A percentile compares a stretch with the other conserved stretches of the same genome.
Evolutionary conservation across 768 basidiomycete genomes (phyloP).

Genomic region (Pleurotus ostreatus): DNA sequence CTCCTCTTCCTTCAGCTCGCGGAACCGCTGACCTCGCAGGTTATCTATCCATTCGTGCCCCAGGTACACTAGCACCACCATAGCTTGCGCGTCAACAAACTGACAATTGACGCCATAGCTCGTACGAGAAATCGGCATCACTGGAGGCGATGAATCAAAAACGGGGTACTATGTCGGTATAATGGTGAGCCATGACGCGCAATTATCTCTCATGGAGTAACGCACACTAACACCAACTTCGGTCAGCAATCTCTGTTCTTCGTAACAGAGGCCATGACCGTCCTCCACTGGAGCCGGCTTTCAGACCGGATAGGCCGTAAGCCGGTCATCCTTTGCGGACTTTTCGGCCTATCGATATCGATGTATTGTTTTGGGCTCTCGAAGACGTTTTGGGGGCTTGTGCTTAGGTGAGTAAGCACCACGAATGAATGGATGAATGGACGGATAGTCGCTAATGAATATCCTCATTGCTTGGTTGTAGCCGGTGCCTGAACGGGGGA

Average conservation of each 20-base stretch:
- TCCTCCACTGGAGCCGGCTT: slow-evolving; percentile 59
- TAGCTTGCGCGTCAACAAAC: no score
- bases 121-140: slow-evolving; percentile 41
- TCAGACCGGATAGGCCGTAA: slow-evolving; percentile 63
- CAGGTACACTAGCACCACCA: slow-evolving; percentile 27
- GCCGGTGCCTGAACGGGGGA: slow-evolving; percentile 51
- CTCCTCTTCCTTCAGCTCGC: slow-evolving; percentile 55
- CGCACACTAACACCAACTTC: neutral
- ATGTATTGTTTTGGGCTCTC: slow-evolving; percentile 62
- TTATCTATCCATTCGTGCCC: slow-evolving; percentile 52
- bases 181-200: slow-evolving; percentile 35
- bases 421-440: no score
- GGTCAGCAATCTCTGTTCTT: slow-evolving; percentile 58
- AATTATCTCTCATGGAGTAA: no score
- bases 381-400: slow-evolving; percentile 48
- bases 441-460: neutral
- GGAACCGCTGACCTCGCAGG: slow-evolving; percentile 50
- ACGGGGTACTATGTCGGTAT: slow-evolving; percentile 66
- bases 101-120: slow-evolving; percentile 20
- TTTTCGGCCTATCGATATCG: slow-evolving; percentile 48
- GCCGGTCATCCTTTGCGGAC: slow-evolving; percentile 54
- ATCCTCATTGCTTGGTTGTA: slow-evolving; percentile 5
- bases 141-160: slow-evolving; percentile 43
- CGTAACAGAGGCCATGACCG: slow-evolving; percentile 51
- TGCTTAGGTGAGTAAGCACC: slow-evolving; percentile 27